Evolutionary conservation across 345 rosid genomes (phyloP), one percentile per base, ranked within the genome.

Genomic region (Salix brachista): DNA sequence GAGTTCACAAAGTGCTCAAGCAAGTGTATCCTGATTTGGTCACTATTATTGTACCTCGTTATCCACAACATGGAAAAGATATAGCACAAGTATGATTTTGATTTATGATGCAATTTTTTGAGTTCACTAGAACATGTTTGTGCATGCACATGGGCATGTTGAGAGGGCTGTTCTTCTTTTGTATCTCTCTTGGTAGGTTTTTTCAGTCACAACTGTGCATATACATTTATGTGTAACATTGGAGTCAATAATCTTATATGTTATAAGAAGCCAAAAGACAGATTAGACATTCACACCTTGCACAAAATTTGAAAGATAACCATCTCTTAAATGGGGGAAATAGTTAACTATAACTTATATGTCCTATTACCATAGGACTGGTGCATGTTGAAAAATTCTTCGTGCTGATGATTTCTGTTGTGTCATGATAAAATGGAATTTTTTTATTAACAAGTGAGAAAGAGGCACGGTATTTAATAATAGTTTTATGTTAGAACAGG

Each of bases 41-140:
- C 76, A 87, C 89, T 54, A 86, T 94, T 64, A 81, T 92, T 67
- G 97, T 85, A 75, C 97, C 98, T 80, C 91, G 97, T 18, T 86
- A 94, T 84, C 96, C 96, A 52, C 87, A 87, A 65, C 93, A 88
- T 81, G 97, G 93, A 71, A 84, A 74, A 80, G 85, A 89, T 79
- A 88, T 94, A 69, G 91, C 87, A 80, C 86, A 82, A 81, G 98
- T 94, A 94, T 52, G 91, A 41, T 77, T 36, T 61, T 76, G 28
- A 19, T 67, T 60, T 79, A 73, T 56, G 61, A 28, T 64, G 60
- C 37, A 28, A 44, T 18, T 64, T 64, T 23, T 10, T 50, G 32
- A 44, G 16, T 21, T 44, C 41, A 23, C 11, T 44, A 28, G 28
- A 42, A 64, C 30, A 19, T 21, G 28, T 66, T 30, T 66, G 69